Base-by-base conservation (phyloP, 2,329 filamentous ascomycete genomes). In the Pseudogymnoascus sp. region DNA sequence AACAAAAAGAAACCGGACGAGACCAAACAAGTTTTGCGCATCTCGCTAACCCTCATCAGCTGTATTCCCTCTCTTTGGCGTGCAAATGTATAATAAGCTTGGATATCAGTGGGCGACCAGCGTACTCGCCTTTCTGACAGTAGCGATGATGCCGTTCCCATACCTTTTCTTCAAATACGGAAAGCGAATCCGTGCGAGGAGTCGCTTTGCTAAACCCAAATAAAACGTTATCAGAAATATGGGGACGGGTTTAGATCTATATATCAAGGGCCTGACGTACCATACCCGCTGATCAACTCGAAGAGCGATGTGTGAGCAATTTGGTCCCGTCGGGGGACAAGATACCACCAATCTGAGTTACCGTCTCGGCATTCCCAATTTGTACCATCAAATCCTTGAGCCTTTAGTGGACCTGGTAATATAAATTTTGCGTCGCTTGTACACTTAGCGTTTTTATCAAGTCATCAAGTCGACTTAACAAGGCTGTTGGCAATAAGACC, bases 21-120 rank as follows among this genome's bases (percentile, higher is more conserved):
- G 4, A 16, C n/a, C 38, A 21, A 60, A 56, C 37, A 21, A 40
- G 28, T 31, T 14, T 11, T 37, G 16, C 28, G 5, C 37, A 16
- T 12, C 18, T 37, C 16, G 10, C 56, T 60, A 60, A 60, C 56
- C 11, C 16, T 23, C 16, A 3, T 31, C 66, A 85, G 91, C 90
- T 61, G 84, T 85, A 3, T 93, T 93, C 69, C 89, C 89, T 12
- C 77, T 92, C 2, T 92, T 93, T 73, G 88, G 88, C 14, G 82
- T 84, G 28, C 88, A 87, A 67, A 85, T 93, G 86, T 93, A 91
- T 71, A 73, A 82, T 7, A 80, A 77, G 25, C 78, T 93, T 23
- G 89, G 89, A 14, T 83, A 87, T 64, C 84, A 88, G 66, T 92
- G 89, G 89, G 86, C 84, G 6, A 83, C 84, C 1, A 84, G 78